Conservation (phyloP, 371 early-diverging fungal species). For the Mortierella sp. region DNA sequence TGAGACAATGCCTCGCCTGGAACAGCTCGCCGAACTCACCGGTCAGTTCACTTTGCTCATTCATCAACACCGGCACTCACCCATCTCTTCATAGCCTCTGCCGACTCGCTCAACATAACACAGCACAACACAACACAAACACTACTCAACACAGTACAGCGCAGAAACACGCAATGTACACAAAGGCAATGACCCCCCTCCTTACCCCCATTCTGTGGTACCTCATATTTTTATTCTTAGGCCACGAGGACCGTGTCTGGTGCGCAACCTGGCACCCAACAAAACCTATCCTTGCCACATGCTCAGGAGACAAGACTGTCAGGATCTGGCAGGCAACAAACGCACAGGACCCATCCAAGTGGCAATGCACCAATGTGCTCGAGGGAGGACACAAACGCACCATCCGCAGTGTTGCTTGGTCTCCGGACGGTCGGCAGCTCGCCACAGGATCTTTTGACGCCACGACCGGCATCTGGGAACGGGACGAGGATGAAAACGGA, state of each 20-base stretch:
- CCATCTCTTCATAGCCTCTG: not conserved
- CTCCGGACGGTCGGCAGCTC: slow-evolving; percentile 80
- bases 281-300: slow-evolving; percentile 81
- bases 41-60: slow-evolving; percentile 21
- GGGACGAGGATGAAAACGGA: slow-evolving; percentile 58
- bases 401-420: slow-evolving; percentile 91
- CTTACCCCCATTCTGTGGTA: not conserved
- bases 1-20: slow-evolving; percentile 39
- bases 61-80: not conserved
- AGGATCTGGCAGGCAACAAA: slow-evolving; percentile 82
- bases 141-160: not conserved
- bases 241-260: slow-evolving; percentile 95
- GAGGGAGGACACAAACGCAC: slow-evolving; percentile 93
- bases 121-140: not conserved
- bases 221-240: slow-evolving; percentile 54
- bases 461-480: slow-evolving; percentile 93
- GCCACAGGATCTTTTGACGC: slow-evolving; percentile 97
- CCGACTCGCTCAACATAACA: too few relatives aligned
- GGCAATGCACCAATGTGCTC: slow-evolving; percentile 85
- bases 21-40: slow-evolving; percentile 50
- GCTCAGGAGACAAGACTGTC: slow-evolving; percentile 91
- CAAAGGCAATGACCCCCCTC: too few relatives aligned
- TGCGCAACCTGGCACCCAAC: slow-evolving; percentile 91
- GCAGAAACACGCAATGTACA: not conserved
- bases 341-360: slow-evolving; percentile 58